These are phyloP conservation scores for Candida xyloterini DNA, from an alignment of 805 yeast genomes.

Conservation along the genomic window DNA sequence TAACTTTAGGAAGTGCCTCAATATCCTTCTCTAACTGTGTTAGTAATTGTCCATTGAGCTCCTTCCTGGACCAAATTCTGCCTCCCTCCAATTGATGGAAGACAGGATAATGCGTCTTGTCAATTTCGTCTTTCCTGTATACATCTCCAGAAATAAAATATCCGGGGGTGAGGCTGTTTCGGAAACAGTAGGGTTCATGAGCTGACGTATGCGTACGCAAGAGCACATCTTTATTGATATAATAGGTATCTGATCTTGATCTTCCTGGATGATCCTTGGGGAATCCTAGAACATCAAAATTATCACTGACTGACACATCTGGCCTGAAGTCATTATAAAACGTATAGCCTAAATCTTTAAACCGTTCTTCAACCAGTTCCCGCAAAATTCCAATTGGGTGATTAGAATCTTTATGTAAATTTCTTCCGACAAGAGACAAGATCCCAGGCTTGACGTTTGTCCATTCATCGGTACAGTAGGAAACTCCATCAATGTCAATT, in stretches of 20 bases:
- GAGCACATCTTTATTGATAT: conserved; percentile 67
- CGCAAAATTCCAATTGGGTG: conserved; percentile 92
- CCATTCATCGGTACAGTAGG: conserved; percentile 66
- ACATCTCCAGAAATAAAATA: conserved; percentile 94
- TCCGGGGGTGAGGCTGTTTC: conserved; percentile 67
- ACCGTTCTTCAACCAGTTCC: conserved; percentile 64
- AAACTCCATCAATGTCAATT: conserved; percentile 42
- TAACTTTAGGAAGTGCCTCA: conserved; percentile 59
- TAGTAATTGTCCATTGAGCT: conserved; percentile 35
- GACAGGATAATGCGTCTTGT: conserved; percentile 93
- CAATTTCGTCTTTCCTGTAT: conserved; percentile 92
- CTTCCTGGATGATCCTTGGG: conserved; percentile 93
- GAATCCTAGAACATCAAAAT: conserved; percentile 90
- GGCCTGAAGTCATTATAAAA: conserved; percentile 80
- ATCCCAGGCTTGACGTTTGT: conserved; percentile 84
- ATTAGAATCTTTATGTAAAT: conserved; percentile 65
- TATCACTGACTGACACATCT: conserved; percentile 74
- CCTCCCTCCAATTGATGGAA: conserved; percentile 99
- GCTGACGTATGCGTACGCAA: conserved; percentile 96
- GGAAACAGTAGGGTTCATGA: conserved; percentile 87
- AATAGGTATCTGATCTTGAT: conserved; percentile 88
- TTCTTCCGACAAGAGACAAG: conserved; percentile 61
- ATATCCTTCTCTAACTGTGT: conserved; percentile 56
- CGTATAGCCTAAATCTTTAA: conserved; percentile 67
- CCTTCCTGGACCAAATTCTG: conserved; percentile 66